Conservation (phyloP, 139 green algal genomes). For the Picochlorum sp. region DNA sequence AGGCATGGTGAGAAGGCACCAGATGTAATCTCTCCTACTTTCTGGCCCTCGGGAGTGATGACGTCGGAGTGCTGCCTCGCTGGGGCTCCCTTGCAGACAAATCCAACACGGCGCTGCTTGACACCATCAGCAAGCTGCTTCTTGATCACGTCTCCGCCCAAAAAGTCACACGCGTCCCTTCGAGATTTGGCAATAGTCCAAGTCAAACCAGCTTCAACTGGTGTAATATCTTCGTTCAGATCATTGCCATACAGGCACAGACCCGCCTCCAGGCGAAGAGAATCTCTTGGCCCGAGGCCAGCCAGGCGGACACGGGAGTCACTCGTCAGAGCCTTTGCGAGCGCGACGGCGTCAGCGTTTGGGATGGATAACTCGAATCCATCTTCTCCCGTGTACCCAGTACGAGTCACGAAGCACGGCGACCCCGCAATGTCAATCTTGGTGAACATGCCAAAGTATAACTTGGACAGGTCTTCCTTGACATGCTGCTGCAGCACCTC, state of each 20-base stretch:
- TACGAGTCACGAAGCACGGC: conserved; percentile 83
- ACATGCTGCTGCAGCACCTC: conserved; percentile 44
- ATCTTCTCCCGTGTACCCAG: conserved; percentile 98
- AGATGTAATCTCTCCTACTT: conserved; percentile 77
- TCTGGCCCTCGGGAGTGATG: conserved; percentile 57
- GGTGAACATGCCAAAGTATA: conserved; percentile 90
- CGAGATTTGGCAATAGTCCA: conserved; percentile 93
- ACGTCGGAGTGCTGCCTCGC: conserved; percentile 72
- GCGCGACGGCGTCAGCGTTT: conserved; percentile 44
- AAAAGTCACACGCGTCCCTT: conserved; percentile 81
- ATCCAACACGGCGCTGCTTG: conserved; percentile 73
- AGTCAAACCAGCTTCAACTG: conserved; percentile 92
- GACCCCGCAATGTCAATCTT: conserved; percentile 62
- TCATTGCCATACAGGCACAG: conserved; percentile 99
- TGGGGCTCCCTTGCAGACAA: conserved; percentile 81
- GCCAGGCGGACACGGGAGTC: conserved; percentile 54
- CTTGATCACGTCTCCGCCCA: conserved; percentile 89
- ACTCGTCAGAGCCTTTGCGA: conserved; percentile 66
- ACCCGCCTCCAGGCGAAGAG: conserved; percentile 91
- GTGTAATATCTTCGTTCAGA: conserved; percentile 85
- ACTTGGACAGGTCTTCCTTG: conserved; percentile 58
- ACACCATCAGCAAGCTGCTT: conserved; percentile 87
- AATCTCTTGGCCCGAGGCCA: conserved; percentile 90
- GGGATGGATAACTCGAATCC: conserved; percentile 96
- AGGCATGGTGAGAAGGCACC: conserved; percentile 90